Conservation (phyloP, 2,329 filamentous ascomycete genomes). For the Penicillium crustosum region DNA sequence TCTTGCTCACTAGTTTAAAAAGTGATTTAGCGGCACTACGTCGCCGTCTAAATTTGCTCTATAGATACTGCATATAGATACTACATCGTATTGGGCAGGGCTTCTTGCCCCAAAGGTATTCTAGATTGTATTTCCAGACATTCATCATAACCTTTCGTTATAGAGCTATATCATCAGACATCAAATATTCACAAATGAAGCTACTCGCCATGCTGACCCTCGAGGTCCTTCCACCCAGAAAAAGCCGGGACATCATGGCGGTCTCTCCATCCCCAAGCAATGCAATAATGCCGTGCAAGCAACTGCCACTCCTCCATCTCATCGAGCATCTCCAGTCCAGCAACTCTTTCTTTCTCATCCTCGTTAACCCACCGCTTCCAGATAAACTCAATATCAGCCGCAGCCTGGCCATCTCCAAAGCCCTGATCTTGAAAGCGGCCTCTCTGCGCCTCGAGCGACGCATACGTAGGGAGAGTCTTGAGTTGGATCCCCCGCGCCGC, state of each 20-base stretch:
- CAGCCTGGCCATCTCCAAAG: slow-evolving; percentile 58
- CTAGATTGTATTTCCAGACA: not conserved
- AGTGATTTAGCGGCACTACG: not conserved
- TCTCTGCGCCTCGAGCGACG: slow-evolving; percentile 66
- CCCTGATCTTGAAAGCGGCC: slow-evolving; percentile 65
- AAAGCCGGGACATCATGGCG: slow-evolving; percentile 31
- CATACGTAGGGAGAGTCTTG: slow-evolving; percentile 76
- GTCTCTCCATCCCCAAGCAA: slow-evolving; percentile 82
- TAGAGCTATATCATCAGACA: slow-evolving; percentile 14
- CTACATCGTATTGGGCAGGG: not conserved
- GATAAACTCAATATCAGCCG: slow-evolving; percentile 64
- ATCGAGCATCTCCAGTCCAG: slow-evolving; percentile 80
- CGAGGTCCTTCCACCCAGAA: slow-evolving; percentile 38
- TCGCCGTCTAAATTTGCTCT: not conserved
- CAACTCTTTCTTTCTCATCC: slow-evolving; percentile 75
- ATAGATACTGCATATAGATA: not conserved
- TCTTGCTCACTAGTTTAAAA: not conserved
- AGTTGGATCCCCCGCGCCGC: slow-evolving; percentile 77
- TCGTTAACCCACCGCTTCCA: slow-evolving; percentile 72
- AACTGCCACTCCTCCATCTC: slow-evolving; percentile 94
- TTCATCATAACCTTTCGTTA: slow-evolving; percentile 13
- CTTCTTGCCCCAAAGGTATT: not conserved
- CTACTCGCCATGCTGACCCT: slow-evolving; percentile 27
- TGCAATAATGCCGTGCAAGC: slow-evolving; percentile 82
- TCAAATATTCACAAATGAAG: slow-evolving; percentile 4